Percentiles rank a stretch among this genome's conserved stretches.
phyloP scores from a whole-genome alignment of 2,329 filamentous ascomycete genomes.

The Cladophialophora chaetospira region DNA sequence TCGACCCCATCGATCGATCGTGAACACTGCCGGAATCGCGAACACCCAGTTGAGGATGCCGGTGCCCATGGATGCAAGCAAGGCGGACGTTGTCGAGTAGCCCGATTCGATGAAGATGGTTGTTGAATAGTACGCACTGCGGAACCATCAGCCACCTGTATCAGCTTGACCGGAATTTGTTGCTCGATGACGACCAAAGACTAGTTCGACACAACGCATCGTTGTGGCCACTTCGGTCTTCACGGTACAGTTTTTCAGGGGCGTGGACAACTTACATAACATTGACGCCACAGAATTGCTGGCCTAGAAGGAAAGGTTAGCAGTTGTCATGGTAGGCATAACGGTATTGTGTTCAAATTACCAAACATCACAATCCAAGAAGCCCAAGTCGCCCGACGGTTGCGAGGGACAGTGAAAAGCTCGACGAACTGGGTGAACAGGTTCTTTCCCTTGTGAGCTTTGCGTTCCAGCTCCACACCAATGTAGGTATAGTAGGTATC shows the following conservation, averaged over 20 bases:
- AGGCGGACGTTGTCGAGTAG: slow-evolving; percentile 54
- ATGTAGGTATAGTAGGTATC: slow-evolving; percentile 60
- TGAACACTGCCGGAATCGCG: slow-evolving; percentile 64
- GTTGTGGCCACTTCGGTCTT: no score
- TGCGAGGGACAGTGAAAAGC: slow-evolving; percentile 63
- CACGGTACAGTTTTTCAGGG: no score
- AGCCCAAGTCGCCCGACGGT: slow-evolving; percentile 60
- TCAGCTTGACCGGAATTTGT: no score
- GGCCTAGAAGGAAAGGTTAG: no score
- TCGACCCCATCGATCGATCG: slow-evolving; percentile 67
- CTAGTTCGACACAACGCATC: no score
- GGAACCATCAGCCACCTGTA: no score
- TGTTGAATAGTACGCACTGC: slow-evolving; percentile 64
- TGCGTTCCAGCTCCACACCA: slow-evolving; percentile 62
- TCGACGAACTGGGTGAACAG: slow-evolving; percentile 58
- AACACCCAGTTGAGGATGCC: slow-evolving; percentile 68
- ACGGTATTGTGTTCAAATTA: no score
- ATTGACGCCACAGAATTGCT: slow-evolving; percentile 54
- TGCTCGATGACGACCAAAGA: no score
- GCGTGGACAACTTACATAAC: no score
- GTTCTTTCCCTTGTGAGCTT: slow-evolving; percentile 53
- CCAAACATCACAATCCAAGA: slow-evolving; percentile 68
- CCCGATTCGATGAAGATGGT: slow-evolving; percentile 62
- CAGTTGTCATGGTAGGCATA: no score
- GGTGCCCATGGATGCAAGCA: slow-evolving; percentile 64